These are phyloP conservation scores for Ustulina deusta DNA, from an alignment of 2,329 filamentous ascomycete species.

Conservation along the genomic window DNA sequence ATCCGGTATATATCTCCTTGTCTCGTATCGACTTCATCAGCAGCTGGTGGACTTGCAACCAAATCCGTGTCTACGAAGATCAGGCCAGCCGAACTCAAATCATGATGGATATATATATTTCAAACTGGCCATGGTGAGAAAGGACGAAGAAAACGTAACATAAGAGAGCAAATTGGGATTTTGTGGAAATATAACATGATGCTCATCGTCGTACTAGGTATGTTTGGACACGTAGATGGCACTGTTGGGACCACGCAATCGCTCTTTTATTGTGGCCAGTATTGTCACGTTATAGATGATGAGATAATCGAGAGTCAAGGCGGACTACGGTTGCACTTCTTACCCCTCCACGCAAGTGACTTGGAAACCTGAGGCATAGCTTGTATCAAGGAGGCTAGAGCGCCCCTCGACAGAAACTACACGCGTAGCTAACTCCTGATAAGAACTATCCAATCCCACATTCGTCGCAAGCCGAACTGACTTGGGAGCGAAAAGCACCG, in stretches of 20 bases:
- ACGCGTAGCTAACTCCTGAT: background rate
- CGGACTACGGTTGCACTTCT: background rate
- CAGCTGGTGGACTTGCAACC: background rate
- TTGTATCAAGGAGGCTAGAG: constrained; percentile 36
- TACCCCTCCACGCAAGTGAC: constrained; percentile 7
- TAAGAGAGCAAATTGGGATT: background rate
- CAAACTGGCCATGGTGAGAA: background rate
- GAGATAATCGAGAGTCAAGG: background rate
- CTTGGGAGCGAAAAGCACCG: background rate
- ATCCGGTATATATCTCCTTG: background rate
- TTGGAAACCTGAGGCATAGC: constrained; percentile 40
- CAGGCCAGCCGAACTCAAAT: background rate
- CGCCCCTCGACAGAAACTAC: background rate
- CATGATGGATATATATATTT: background rate
- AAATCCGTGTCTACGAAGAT: background rate
- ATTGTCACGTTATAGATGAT: background rate
- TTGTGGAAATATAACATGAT: background rate
- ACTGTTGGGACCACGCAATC: background rate
- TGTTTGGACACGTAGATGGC: background rate
- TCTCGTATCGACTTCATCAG: background rate
- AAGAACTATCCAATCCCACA: background rate
- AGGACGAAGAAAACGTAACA: background rate
- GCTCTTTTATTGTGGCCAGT: background rate
- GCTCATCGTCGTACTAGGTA: background rate
- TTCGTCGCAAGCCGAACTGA: background rate